Evolutionary conservation across 2,329 filamentous ascomycete genomes (phyloP).

Genomic region (Aurifilum marmelostoma): DNA sequence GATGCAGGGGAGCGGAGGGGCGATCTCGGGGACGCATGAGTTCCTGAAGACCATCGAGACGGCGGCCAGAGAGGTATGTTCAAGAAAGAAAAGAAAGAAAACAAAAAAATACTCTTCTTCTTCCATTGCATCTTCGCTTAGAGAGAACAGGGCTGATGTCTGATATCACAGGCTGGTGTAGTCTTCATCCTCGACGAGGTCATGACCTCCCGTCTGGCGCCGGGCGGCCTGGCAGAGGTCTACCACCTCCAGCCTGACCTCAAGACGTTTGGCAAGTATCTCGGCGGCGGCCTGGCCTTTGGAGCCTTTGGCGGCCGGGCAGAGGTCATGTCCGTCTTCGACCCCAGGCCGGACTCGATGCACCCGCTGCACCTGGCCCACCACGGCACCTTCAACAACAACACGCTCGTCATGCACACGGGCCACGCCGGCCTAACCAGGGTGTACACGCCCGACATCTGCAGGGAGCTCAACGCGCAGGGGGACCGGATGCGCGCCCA

Average conservation of each 20-base stretch:
- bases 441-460: conserved; percentile 41
- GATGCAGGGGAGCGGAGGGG: conserved; percentile 67
- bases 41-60: conserved; percentile 58
- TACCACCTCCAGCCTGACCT: conserved; percentile 58
- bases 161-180: conserved; percentile 45
- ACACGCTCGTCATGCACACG: conserved; percentile 61
- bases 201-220: conserved; percentile 65
- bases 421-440: conserved; percentile 47
- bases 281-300: conserved; percentile 62
- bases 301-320: conserved; percentile 59
- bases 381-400: conserved; percentile 72
- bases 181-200: conserved; percentile 73
- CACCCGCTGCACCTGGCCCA: conserved; percentile 46
- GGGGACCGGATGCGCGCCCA: conserved; percentile 38
- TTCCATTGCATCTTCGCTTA: too few species aligned
- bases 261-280: conserved; percentile 59
- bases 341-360: conserved; percentile 6
- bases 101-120: too few species aligned
- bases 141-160: neutral
- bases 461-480: conserved; percentile 37
- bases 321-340: conserved; percentile 26
- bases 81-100: neutral
- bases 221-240: conserved; percentile 51
- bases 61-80: conserved; percentile 43
- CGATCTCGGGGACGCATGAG: conserved; percentile 50